Base-by-base conservation (phyloP, 2,329 filamentous ascomycete genomes). In the Exserohilum turcica region DNA sequence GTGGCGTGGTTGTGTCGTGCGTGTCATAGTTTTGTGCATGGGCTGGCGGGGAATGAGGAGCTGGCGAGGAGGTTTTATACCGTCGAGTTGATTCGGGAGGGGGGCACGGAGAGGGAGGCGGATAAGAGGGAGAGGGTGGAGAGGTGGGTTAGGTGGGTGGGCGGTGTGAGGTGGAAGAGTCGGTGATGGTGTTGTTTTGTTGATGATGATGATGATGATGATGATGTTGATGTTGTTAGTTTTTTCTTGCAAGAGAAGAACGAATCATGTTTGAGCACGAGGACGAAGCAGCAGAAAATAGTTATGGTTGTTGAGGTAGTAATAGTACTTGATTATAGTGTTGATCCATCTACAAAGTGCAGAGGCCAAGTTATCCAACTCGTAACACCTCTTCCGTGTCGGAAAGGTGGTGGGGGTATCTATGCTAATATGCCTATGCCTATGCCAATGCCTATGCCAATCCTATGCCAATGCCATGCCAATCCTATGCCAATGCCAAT, bases 1-100 rank as follows among this genome's bases (percentile, higher is more conserved):
- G 91, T 94, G 16, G 91, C 91, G 10, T 95, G 91, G 91, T 75
- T 96, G 61, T 95, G 91, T 74, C 81, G 90, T 43, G 88, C 90
- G 2, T 96, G 91, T 66, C 91, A 96, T 77, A 84, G 82, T 36
- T 92, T 91, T 70, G 90, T 95, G 70, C 91, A 95, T 77, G 78
- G 84, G 33, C 84, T 92, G 67, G 87, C 85, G 29, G 80, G 77
- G 4, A 91, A 94, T 68, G 91, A 95, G 79, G 89, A 89, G 61
- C 76, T 96, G 61, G 91, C 91, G 12, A 80, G 82, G 63, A 77
- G 86, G 48, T 91, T 82, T 70, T 91, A 86, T 75, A 92, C 86
- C 0, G 84, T 94, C 6, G 90, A 93, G 48, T 74, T 82, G 61
- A 78, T 96, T 58, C 65, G 86, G 65, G 83, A 80, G 63, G 84